These are phyloP conservation scores for Trichomonascaceae sp. DNA, from an alignment of 1,139 yeast genomes.

Conservation along the genomic window DNA sequence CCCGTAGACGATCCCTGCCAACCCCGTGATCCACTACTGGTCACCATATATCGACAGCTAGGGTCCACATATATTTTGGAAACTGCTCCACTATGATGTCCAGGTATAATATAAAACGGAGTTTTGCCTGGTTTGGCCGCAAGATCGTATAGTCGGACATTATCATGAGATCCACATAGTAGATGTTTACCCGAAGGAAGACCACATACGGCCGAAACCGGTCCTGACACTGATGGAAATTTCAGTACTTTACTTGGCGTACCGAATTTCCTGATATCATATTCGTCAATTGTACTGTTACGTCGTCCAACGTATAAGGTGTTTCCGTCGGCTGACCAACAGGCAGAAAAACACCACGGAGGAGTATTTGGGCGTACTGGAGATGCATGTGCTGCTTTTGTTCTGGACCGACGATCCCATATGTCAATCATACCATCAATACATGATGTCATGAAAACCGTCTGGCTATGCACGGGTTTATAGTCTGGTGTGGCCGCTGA, in stretches of 20 bases:
- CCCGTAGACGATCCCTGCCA: conserved; percentile 87
- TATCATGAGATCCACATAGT: conserved; percentile 85
- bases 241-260: conserved; percentile 54
- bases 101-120: conserved; percentile 54
- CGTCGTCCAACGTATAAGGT: conserved; percentile 79
- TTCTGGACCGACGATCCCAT: conserved; percentile 68
- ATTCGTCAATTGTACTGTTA: conserved; percentile 83
- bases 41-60: conserved; percentile 77
- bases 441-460: conserved; percentile 69
- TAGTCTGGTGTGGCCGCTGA: conserved; percentile 5
- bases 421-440: conserved; percentile 77
- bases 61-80: conserved; percentile 74
- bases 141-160: conserved; percentile 77
- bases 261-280: conserved; percentile 52
- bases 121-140: conserved; percentile 39
- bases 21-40: conserved; percentile 93
- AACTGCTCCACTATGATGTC: conserved; percentile 62
- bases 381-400: conserved; percentile 49
- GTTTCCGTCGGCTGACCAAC: conserved; percentile 86
- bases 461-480: conserved; percentile 34
- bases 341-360: conserved; percentile 87
- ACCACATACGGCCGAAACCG: conserved; percentile 74
- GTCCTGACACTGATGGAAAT: conserved; percentile 87
- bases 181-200: conserved; percentile 77
- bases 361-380: conserved; percentile 60